Base-by-base conservation (phyloP, 805 yeast species). In the Candida gorgasii region DNA sequence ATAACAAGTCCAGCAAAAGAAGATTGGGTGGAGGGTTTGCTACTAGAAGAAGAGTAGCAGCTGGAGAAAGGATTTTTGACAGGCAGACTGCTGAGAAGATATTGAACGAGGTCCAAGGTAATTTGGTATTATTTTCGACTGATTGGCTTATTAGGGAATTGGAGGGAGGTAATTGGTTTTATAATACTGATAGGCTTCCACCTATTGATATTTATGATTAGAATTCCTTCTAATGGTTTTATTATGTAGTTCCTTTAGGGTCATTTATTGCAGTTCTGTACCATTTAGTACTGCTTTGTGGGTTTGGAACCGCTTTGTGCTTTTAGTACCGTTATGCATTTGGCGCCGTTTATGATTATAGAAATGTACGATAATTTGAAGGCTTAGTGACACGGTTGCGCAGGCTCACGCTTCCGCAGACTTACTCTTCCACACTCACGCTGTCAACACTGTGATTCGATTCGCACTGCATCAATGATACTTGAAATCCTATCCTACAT, bases 91-190 rank as follows among this genome's bases (percentile, higher is more conserved):
- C 97, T 0, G 89, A 83, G 50, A 71, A 82, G 45, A 68, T 89
- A 26, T 67, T 93, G 48, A 69, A 72, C 37, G 82, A 87, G 44
- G 70, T 92, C 14, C 86, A 82, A 40, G 99, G 99, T 1, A 86
- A 93, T 57, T 65, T 93, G 51, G 97, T 93, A 5, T 60, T 84
- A n/a, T 92, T 90, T 70, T 98, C 99, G 0, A 75, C 86, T 0
- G 89, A 89, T 47, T 93, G 99, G 99, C 73, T 93, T 32, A 70
- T 78, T 53, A 77, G 82, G 45, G 99, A 93, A 63, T 78, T 89
- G 22, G 96, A 90, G 44, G 79, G 87, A 5, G 92, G 88, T 8
- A 93, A 95, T 58, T 92, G 98, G 98, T 90, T 89, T 61, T 90
- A 88, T 69, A 88, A 84, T 54, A 83, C 95, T 38, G 99, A 93